Percentiles rank a stretch among this genome's conserved stretches.
Conservation (phyloP, 352 stramenopile species). For the Phytopythium montanum region DNA sequence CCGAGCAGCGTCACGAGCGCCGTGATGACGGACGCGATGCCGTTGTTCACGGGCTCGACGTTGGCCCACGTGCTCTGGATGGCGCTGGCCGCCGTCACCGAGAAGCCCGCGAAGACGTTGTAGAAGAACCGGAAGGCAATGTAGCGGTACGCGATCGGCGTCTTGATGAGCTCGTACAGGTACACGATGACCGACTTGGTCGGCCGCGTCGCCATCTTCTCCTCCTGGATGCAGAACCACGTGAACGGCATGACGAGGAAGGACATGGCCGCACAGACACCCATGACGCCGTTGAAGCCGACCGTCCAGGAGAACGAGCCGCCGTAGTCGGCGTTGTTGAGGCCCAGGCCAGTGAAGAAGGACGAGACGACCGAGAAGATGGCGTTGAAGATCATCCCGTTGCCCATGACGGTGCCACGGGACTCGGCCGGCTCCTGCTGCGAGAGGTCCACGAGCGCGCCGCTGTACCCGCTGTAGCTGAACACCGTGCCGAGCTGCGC, state of each 20-base stretch:
- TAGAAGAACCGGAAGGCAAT: conserved; percentile 56
- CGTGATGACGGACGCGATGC: conserved; percentile 46
- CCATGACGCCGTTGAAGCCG: conserved; percentile 58
- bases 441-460: conserved; percentile 53
- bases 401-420: conserved; percentile 36
- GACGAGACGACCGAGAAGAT: conserved; percentile 32
- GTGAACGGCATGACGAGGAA: conserved; percentile 33
- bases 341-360: conserved; percentile 41
- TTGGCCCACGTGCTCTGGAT: conserved; percentile 57
- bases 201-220: conserved; percentile 17
- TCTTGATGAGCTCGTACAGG: conserved; percentile 42
- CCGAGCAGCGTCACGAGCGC: conserved; percentile 38
- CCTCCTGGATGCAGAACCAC: conserved; percentile 49
- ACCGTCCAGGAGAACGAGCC: conserved; percentile 52
- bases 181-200: conserved; percentile 33
- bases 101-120: conserved; percentile 44
- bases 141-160: conserved; percentile 41
- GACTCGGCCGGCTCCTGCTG: conserved; percentile 39
- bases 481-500: conserved; percentile 77
- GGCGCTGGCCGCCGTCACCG: conserved; percentile 39
- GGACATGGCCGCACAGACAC: conserved; percentile 27
- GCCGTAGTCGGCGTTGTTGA: conserved; percentile 52
- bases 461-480: conserved; percentile 66
- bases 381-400: conserved; percentile 32
- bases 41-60: conserved; percentile 60